Conservation (phyloP, 768 basidiomycete species). For the Podaxis sp. region DNA sequence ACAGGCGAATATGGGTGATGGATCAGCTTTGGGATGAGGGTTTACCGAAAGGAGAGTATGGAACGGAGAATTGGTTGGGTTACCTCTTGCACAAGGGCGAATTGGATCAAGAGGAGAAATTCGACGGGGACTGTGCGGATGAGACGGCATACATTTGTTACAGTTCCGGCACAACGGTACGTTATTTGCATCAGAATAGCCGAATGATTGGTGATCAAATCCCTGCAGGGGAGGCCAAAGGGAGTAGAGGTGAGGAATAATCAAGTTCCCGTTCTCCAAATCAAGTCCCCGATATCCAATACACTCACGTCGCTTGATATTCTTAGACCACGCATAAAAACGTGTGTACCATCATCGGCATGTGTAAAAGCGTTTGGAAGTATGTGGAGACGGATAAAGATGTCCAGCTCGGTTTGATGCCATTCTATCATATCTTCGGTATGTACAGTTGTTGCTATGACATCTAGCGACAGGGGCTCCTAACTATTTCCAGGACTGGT, state of each 20-base stretch:
- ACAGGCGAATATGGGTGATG: constrained; percentile 18
- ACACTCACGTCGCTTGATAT: neutral
- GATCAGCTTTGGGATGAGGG: constrained; percentile 14
- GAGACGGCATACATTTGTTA: constrained; percentile 27
- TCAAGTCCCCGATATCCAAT: neutral
- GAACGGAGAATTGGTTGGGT: constrained; percentile 15
- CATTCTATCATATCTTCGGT: constrained; percentile 31
- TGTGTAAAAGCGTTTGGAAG: constrained; percentile 34
- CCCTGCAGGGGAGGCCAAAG: constrained; percentile 49
- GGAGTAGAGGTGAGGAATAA: constrained; percentile 24
- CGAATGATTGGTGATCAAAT: neutral
- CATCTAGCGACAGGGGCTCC: neutral
- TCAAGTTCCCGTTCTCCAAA: too few relatives aligned
- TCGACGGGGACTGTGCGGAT: constrained; percentile 19
- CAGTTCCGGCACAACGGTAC: constrained; percentile 46
- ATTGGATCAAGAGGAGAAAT: constrained; percentile 20
- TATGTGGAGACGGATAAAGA: constrained; percentile 33
- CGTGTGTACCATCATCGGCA: constrained; percentile 42
- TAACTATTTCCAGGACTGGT: constrained; percentile 29
- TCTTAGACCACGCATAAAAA: constrained; percentile 49
- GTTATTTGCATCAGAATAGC: neutral
- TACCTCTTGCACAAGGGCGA: constrained; percentile 17
- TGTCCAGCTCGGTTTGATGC: constrained; percentile 48
- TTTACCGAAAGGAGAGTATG: constrained; percentile 2
- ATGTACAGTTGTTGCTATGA: neutral